These are phyloP conservation scores for Rugonectria rugulosa DNA, from an alignment of 2,329 filamentous ascomycete genomes.

Conservation along the genomic window DNA sequence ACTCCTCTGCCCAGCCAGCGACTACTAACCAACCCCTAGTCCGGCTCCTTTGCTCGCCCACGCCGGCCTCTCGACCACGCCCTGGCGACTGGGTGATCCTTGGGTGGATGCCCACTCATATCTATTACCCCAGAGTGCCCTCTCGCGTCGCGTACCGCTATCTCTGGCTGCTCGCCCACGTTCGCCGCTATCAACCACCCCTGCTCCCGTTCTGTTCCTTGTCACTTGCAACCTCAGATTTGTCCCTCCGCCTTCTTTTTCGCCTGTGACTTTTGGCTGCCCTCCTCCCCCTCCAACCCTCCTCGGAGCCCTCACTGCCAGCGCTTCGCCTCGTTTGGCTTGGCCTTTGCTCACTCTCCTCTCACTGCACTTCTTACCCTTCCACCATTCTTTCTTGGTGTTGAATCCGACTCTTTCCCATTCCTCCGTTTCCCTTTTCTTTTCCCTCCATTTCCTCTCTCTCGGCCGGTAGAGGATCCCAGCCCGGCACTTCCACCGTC, in stretches of 20 bases:
- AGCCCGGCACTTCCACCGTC: slow-evolving; percentile 10
- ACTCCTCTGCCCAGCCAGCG: not conserved
- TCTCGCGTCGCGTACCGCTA: slow-evolving; percentile 39
- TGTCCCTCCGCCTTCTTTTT: slow-evolving; percentile 14
- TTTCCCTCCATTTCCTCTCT: slow-evolving; percentile 1
- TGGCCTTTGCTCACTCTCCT: slow-evolving; percentile 6
- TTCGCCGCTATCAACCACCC: slow-evolving; percentile 36
- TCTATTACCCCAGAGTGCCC: slow-evolving; percentile 40
- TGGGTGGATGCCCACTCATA: slow-evolving; percentile 33
- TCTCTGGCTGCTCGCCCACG: slow-evolving; percentile 28
- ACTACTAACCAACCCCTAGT: slow-evolving; percentile 4
- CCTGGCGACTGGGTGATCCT: slow-evolving; percentile 17
- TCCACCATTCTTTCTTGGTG: not conserved
- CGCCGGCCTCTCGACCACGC: slow-evolving; percentile 13
- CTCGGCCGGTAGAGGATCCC: slow-evolving; percentile 6
- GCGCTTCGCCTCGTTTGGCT: slow-evolving; percentile 21
- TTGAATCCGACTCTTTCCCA: slow-evolving; percentile 3
- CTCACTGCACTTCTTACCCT: not conserved
- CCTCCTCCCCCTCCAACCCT: slow-evolving; percentile 5
- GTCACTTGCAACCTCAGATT: slow-evolving; percentile 30
- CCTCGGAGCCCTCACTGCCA: not conserved
- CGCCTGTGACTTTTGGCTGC: not conserved
- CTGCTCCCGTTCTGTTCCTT: slow-evolving; percentile 29
- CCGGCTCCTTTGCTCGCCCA: slow-evolving; percentile 17
- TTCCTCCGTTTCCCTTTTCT: slow-evolving; percentile 3